Evolutionary conservation across 805 yeast species (phyloP).

Genomic region (Schwanniomyces pseudopolymorphus): DNA sequence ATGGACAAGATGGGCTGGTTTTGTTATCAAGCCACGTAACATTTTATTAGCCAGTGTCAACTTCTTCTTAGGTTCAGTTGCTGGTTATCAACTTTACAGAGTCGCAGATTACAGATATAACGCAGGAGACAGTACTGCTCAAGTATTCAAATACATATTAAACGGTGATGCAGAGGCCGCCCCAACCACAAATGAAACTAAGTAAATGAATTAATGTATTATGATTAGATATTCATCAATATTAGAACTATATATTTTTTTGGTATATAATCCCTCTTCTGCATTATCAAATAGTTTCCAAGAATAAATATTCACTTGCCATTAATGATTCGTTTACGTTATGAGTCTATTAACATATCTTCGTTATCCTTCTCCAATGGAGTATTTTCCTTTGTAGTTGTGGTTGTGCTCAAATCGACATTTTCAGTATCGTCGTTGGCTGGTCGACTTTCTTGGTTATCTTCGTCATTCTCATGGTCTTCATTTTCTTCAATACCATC

Average conservation of each 20-base stretch:
- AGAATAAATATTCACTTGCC: slow-evolving; percentile 3
- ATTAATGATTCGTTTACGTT: not conserved
- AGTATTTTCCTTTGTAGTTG: not conserved
- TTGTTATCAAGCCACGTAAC: slow-evolving; percentile 88
- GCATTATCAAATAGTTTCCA: slow-evolving; percentile 1
- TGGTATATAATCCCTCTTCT: not conserved
- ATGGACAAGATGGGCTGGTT: slow-evolving; percentile 96
- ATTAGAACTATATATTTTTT: not conserved
- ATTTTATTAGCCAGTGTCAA: slow-evolving; percentile 86
- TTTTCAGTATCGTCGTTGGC: slow-evolving; percentile 5
- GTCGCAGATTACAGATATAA: slow-evolving; percentile 63
- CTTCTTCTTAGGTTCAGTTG: slow-evolving; percentile 88
- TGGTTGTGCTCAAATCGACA: not conserved
- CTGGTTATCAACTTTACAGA: slow-evolving; percentile 79
- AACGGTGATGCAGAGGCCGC: slow-evolving; percentile 37
- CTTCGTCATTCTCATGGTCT: slow-evolving; percentile 3
- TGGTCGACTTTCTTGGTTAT: slow-evolving; percentile 5
- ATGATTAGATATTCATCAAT: not conserved
- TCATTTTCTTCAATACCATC: slow-evolving; percentile 12
- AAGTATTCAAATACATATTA: slow-evolving; percentile 58
- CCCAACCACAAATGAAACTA: not conserved
- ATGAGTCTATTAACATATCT: slow-evolving; percentile 11
- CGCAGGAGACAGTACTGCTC: slow-evolving; percentile 61
- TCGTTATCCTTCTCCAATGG: slow-evolving; percentile 1
- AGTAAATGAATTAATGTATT: not conserved